phyloP scores from a whole-genome alignment of 2,329 filamentous ascomycete genomes.

The Venturia effusa region DNA sequence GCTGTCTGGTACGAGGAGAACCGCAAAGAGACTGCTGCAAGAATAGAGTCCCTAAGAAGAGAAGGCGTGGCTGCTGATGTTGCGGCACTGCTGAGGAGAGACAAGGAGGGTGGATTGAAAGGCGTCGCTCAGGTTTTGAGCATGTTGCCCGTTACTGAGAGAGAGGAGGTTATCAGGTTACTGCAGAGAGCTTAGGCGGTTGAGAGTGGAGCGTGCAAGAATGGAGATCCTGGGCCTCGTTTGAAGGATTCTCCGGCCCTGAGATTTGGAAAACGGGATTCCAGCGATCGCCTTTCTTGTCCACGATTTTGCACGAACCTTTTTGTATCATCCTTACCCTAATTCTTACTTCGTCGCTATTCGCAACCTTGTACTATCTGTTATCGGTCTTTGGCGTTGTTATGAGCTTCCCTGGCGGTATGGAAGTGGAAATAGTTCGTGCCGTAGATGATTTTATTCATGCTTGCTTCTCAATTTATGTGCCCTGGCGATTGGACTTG shows the following conservation, averaged over 20 bases:
- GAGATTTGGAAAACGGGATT: not conserved
- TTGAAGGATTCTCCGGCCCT: constrained; percentile 5
- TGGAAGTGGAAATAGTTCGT: not conserved
- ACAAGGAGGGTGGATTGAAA: constrained; percentile 63
- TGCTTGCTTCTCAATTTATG: not conserved
- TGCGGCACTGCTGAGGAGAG: constrained; percentile 54
- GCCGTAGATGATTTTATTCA: not conserved
- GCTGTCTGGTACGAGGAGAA: constrained; percentile 96
- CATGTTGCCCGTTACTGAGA: constrained; percentile 79
- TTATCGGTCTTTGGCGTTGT: not conserved
- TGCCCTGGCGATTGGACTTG: not conserved
- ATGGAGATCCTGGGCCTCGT: not conserved
- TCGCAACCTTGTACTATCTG: no score
- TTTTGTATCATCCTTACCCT: not conserved
- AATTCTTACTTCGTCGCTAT: not conserved
- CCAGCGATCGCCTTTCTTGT: not conserved
- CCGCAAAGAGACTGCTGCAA: constrained; percentile 67
- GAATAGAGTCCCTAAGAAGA: constrained; percentile 73
- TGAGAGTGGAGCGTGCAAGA: not conserved
- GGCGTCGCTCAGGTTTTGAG: constrained; percentile 77
- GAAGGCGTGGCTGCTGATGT: constrained; percentile 62
- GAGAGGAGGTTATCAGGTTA: constrained; percentile 60
- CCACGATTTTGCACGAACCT: not conserved
- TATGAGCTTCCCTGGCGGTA: not conserved
- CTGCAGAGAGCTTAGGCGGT: constrained; percentile 3